Conservation (phyloP, 352 stramenopile genomes). For the Phytopythium montanum region DNA sequence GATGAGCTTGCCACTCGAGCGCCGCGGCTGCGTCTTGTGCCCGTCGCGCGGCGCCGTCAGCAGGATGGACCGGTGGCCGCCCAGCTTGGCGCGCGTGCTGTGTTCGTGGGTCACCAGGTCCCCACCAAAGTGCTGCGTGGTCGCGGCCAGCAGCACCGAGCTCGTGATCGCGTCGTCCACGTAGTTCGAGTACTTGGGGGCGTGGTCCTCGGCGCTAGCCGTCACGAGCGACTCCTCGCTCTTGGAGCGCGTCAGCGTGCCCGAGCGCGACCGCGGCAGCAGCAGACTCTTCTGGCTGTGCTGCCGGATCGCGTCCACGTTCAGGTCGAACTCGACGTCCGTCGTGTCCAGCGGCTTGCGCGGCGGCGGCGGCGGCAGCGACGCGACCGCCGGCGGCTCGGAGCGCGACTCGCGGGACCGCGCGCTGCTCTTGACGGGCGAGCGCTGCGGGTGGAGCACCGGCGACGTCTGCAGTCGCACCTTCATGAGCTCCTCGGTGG, state of each 20-base stretch:
- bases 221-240: constrained; percentile 63
- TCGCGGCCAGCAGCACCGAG: constrained; percentile 71
- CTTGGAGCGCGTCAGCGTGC: constrained; percentile 64
- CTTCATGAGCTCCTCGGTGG: constrained; percentile 58
- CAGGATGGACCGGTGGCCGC: constrained; percentile 68
- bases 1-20: constrained; percentile 65
- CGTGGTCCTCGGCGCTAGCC: constrained; percentile 18
- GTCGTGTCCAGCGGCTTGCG: constrained; percentile 53
- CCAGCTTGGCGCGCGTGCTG: constrained; percentile 57
- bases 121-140: constrained; percentile 83
- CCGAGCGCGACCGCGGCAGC: constrained; percentile 33
- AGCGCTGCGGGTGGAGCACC: constrained; percentile 23
- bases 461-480: constrained; percentile 52
- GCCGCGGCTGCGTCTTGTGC: constrained; percentile 32
- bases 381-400: constrained; percentile 18
- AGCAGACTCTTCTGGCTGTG: constrained; percentile 28
- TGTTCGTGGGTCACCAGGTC: constrained; percentile 82
- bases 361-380: constrained; percentile 28
- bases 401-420: constrained; percentile 19
- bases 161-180: constrained; percentile 61
- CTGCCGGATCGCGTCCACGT: constrained; percentile 34
- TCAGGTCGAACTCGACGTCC: constrained; percentile 68
- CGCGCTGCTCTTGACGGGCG: constrained; percentile 15
- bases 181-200: constrained; percentile 72
- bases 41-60: constrained; percentile 27